Evolutionary conservation across 2,329 filamentous ascomycete species (phyloP).

Genomic region (Metarhizium robertsii): DNA sequence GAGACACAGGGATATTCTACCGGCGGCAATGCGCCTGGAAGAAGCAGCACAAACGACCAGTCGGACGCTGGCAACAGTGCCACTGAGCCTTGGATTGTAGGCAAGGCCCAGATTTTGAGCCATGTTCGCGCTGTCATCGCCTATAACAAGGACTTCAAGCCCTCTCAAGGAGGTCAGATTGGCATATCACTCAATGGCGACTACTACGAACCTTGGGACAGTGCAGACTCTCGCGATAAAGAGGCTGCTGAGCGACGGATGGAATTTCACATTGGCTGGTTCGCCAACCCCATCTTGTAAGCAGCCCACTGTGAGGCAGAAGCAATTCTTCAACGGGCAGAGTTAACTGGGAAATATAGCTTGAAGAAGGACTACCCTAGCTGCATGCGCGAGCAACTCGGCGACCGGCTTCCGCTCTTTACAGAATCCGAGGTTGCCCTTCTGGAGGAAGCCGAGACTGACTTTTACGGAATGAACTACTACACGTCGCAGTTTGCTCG

Average conservation of each 20-base stretch:
- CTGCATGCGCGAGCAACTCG: conserved; percentile 26
- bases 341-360: conserved; percentile 1
- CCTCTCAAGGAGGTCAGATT: conserved; percentile 20
- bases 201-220: conserved; percentile 27
- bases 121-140: conserved; percentile 22
- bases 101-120: conserved; percentile 25
- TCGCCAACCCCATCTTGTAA: conserved; percentile 28
- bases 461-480: conserved; percentile 32
- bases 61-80: conserved; percentile 19
- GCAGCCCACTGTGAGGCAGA: not conserved
- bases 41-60: conserved; percentile 12
- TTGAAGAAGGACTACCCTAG: conserved; percentile 23
- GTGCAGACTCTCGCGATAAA: conserved; percentile 12
- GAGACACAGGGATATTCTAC: conserved; percentile 20
- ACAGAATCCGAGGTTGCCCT: conserved; percentile 17
- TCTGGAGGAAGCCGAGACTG: conserved; percentile 14
- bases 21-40: conserved; percentile 24
- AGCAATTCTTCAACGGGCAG: not conserved
- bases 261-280: conserved; percentile 30
- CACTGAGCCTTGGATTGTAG: conserved; percentile 26
- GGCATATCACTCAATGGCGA: conserved; percentile 28
- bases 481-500: conserved; percentile 28
- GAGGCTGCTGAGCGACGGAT: conserved; percentile 25
- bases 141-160: conserved; percentile 23
- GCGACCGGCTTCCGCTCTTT: conserved; percentile 20